A percentile compares a stretch with the other conserved stretches of the same genome.
These are phyloP conservation scores for Pascua guehoae DNA, from an alignment of 1,284 basidiomycete genomes.

Conservation along the genomic window DNA sequence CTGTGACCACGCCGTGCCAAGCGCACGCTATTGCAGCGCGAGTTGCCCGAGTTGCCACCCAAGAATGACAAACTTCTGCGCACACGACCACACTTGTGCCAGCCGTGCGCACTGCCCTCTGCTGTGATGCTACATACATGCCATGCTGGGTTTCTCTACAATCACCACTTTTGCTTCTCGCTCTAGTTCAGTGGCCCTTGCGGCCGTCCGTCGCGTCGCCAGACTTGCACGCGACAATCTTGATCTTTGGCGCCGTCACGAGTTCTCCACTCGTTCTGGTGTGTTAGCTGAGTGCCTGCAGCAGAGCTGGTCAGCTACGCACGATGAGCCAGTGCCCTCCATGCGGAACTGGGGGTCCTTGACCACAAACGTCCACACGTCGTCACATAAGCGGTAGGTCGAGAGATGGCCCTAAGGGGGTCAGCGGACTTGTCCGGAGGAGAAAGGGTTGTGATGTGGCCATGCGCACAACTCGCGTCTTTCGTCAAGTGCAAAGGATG, in stretches of 20 bases:
- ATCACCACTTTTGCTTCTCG: background rate
- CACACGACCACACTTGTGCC: background rate
- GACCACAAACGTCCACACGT: slow-evolving; percentile 96
- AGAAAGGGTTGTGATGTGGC: too few species aligned
- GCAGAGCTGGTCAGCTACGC: background rate
- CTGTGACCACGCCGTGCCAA: too few species aligned
- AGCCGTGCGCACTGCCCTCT: too few species aligned
- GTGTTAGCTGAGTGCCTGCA: background rate
- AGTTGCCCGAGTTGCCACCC: too few species aligned
- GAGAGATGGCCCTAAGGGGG: slow-evolving; percentile 74
- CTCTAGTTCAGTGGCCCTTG: slow-evolving; percentile 20
- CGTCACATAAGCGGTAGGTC: slow-evolving; percentile 91
- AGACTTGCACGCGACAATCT: slow-evolving; percentile 94
- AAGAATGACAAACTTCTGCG: too few species aligned
- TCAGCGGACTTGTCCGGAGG: slow-evolving; percentile 9
- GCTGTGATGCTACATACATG: slow-evolving; percentile 13
- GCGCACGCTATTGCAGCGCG: too few species aligned
- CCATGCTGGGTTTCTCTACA: slow-evolving; percentile 2
- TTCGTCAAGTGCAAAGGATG: background rate
- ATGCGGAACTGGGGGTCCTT: slow-evolving; percentile 90
- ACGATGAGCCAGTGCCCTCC: slow-evolving; percentile 64
- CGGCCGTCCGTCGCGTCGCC: slow-evolving; percentile 67
- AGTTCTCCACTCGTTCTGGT: slow-evolving; percentile 29
- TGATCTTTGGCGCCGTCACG: slow-evolving; percentile 71
- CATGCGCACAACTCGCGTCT: background rate